Evolutionary conservation across 2,329 filamentous ascomycete species (phyloP).

Genomic region (Aureobasidium melanogenum): DNA sequence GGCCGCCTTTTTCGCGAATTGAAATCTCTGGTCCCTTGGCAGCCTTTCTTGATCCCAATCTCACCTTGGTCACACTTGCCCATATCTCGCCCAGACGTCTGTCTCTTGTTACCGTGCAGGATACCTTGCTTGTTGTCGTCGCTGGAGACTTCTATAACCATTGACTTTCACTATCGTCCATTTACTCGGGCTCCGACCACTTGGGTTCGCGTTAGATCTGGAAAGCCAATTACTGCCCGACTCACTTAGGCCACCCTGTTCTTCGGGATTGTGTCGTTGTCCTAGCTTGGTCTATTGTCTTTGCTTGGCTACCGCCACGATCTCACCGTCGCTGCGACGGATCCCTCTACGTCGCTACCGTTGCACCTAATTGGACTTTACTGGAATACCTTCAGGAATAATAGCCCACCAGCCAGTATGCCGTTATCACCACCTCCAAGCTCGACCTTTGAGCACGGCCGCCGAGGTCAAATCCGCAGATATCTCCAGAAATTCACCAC

Average conservation of each 20-base stretch:
- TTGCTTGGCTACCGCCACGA: not conserved
- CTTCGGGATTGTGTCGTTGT: not conserved
- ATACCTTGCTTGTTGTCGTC: not conserved
- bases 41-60: not conserved
- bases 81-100: not conserved
- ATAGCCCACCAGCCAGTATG: not conserved
- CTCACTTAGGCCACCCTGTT: not conserved
- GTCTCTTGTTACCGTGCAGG: not conserved
- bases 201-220: not conserved
- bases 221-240: not conserved
- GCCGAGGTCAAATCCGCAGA: not conserved
- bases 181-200: not conserved
- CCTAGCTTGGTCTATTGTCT: not conserved
- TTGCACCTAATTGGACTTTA: not conserved
- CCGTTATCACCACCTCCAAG: not conserved
- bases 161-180: not conserved
- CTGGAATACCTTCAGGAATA: not conserved
- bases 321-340: not conserved
- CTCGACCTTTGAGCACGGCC: not conserved
- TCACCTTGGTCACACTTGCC: not conserved
- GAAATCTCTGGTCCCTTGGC: not conserved
- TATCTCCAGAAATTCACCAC: conserved; percentile 10
- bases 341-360: not conserved
- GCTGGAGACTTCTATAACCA: not conserved
- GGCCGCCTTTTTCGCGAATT: not conserved